Evolutionary conservation across 805 yeast genomes (phyloP), one percentile per base, ranked within the genome.

Genomic region (Barnettozyma siamensis): DNA sequence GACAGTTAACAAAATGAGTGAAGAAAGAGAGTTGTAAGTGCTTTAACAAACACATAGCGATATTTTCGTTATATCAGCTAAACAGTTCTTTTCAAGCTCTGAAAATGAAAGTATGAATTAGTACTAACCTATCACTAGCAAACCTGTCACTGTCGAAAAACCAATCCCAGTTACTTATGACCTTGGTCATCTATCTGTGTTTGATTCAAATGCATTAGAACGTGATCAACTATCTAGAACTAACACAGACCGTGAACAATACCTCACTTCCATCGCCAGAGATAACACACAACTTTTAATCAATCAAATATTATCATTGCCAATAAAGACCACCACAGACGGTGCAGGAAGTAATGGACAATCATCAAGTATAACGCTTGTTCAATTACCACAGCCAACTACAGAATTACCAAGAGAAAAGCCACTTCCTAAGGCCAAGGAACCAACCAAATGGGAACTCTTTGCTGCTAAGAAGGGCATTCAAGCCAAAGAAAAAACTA

Each of bases 391-490:
- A 27, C 88, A 77, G 41, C 94, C 96, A 19, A 64, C 74, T 13
- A 82, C 95, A 16, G 75, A 67, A 44, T 70, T 89, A 48, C 99
- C 99, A 41, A 55, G 99, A 72, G 99, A 93, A 63, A 93, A 93
- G 68, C 81, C 96, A 36, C 66, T 93, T 55, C 99, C 99, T 44
- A 89, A 88, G 66, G 80, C 86, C 41, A 93, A 87, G 69, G 83
- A 91, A 41, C 85, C 80, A 54, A 89, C 99, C 50, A 88, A 82
- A 68, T 93, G 99, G 99, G 96, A 93, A 68, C 75, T 76, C 59
- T 93, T 93, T 70, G 99, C 99, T 49, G 84, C 84, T 45, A 86
- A 78, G 74, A 93, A 93, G 69, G 98, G 98, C 57, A 93, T 93
- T 62, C 72, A 83, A 65, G 76, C 94, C 66, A 89, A 86, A 72